Evolutionary conservation across 192 early-diverging fungal species (phyloP).

Genomic region (Backusella tarrabulga): DNA sequence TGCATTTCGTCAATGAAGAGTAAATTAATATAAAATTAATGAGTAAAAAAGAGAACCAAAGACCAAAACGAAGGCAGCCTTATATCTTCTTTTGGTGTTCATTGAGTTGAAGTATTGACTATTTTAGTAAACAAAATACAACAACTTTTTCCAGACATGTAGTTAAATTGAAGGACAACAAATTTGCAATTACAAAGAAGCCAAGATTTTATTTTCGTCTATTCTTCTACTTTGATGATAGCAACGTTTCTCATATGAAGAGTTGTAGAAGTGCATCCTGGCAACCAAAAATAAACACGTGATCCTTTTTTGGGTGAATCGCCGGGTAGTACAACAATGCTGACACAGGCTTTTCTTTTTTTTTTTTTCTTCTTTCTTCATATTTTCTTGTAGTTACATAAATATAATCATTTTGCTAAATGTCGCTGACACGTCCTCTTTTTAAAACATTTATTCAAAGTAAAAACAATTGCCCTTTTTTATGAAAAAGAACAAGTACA

Average conservation of each 20-base stretch:
- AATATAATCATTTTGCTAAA: neutral
- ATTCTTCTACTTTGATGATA: too few relatives aligned
- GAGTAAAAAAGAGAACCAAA: neutral
- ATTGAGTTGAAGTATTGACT: neutral
- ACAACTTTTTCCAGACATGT: neutral
- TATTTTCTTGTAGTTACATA: neutral
- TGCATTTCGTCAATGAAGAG: neutral
- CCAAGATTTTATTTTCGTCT: too few relatives aligned
- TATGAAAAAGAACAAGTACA: neutral
- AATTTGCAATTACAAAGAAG: neutral
- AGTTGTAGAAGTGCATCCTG: too few relatives aligned
- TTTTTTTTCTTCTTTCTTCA: neutral
- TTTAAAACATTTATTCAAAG: neutral
- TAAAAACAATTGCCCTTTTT: neutral
- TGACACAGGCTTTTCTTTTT: neutral
- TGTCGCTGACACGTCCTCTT: neutral
- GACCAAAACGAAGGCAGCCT: neutral
- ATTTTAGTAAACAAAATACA: neutral
- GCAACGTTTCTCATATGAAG: too few relatives aligned
- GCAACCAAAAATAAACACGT: too few relatives aligned
- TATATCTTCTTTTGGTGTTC: neutral
- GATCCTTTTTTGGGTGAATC: too few relatives aligned
- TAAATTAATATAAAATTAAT: neutral
- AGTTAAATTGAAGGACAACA: neutral
- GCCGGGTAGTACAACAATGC: neutral